Evolutionary conservation across 345 rosid genomes (phyloP).

Genomic region (Schrenkiella parvula): DNA sequence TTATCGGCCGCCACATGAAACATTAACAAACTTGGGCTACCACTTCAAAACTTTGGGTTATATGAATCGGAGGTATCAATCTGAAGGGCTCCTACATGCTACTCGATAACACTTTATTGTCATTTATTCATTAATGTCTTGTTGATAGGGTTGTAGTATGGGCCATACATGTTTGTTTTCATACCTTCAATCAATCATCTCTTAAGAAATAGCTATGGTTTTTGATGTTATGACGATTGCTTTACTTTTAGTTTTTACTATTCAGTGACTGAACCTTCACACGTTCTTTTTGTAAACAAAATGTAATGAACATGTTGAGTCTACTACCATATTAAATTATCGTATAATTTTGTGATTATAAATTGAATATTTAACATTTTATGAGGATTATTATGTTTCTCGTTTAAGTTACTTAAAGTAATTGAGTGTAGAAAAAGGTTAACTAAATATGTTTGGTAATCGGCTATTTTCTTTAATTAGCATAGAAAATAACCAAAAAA

Average conservation of each 20-base stretch:
- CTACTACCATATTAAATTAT: not conserved
- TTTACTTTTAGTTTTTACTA: not conserved
- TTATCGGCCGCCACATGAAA: no score
- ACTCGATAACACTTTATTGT: no score
- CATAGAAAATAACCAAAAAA: no score
- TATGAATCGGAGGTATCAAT: no score
- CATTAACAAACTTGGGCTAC: no score
- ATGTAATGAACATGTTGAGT: not conserved
- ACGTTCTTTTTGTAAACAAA: not conserved
- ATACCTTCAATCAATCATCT: not conserved
- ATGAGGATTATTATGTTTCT: not conserved
- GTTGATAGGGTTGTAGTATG: not conserved
- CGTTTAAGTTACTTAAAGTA: not conserved
- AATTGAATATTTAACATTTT: not conserved
- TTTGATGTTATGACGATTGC: not conserved
- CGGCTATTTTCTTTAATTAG: not conserved
- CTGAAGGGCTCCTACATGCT: no score
- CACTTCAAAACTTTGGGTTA: no score
- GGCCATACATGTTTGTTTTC: not conserved
- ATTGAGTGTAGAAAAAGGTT: not conserved
- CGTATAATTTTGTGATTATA: no score
- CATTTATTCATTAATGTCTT: not conserved
- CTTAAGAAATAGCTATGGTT: not conserved
- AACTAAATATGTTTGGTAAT: not conserved
- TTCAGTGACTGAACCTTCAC: not conserved